Evolutionary conservation across 2,329 filamentous ascomycete species (phyloP).

Genomic region (Fusarium proliferatum): DNA sequence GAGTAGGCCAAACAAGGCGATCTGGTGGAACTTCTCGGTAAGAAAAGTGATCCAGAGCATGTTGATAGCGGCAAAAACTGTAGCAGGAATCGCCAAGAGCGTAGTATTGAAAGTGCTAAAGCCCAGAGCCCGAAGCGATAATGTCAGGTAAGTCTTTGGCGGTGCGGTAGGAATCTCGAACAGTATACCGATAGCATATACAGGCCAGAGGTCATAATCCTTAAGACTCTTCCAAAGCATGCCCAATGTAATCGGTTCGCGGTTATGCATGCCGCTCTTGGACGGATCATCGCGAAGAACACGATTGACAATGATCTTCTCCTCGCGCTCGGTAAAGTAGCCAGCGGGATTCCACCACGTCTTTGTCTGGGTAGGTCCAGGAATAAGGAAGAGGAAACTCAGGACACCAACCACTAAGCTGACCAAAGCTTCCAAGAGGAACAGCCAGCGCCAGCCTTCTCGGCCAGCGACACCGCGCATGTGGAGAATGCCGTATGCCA

Average conservation of each 20-base stretch:
- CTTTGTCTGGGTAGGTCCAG: background rate
- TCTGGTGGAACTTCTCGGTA: background rate
- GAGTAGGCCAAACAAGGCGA: background rate
- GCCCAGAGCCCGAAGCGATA: background rate
- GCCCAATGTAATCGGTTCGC: background rate
- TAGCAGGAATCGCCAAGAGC: background rate
- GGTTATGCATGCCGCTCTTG: background rate
- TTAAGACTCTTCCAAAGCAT: background rate
- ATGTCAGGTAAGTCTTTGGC: background rate
- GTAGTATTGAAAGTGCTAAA: background rate
- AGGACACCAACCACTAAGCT: background rate
- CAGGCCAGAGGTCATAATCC: background rate
- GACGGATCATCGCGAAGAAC: background rate
- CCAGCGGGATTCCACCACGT: background rate
- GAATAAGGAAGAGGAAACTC: background rate
- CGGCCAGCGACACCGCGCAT: slow-evolving; percentile 63
- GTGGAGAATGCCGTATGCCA: slow-evolving; percentile 58
- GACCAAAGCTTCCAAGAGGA: slow-evolving; percentile 49
- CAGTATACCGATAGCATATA: background rate
- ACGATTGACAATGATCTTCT: background rate
- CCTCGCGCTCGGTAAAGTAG: background rate
- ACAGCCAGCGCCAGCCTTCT: slow-evolving; percentile 69
- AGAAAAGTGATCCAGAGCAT: background rate
- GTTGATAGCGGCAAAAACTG: background rate
- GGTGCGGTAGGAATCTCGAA: background rate